Conservation (phyloP, 2,329 filamentous ascomycete species). For the Paraconiothyrium sp. region DNA sequence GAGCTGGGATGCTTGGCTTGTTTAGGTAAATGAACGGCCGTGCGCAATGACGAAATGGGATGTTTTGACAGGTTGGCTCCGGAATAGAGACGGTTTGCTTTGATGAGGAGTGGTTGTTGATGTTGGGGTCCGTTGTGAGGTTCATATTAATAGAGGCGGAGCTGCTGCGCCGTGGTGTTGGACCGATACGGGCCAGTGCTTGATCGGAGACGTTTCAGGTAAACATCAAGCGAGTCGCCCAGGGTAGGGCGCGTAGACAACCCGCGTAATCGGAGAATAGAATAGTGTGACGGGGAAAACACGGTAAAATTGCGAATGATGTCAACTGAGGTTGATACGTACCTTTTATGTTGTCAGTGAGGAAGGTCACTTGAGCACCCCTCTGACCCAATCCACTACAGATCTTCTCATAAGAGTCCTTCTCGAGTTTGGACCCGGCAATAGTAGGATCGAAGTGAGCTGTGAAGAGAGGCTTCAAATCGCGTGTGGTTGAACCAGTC, state of each 20-base stretch:
- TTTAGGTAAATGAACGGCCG: conserved; percentile 17
- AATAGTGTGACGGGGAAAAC: conserved; percentile 1
- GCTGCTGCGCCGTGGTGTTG: conserved; percentile 16
- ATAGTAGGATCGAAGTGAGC: conserved; percentile 78
- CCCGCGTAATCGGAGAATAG: conserved; percentile 8
- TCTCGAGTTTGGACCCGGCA: conserved; percentile 76
- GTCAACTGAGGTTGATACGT: conserved; percentile 24
- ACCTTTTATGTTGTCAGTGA: conserved; percentile 79
- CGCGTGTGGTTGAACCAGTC: conserved; percentile 50
- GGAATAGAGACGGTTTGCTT: background rate
- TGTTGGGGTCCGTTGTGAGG: conserved; percentile 16
- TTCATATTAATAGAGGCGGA: conserved; percentile 26
- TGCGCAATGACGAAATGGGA: conserved; percentile 14
- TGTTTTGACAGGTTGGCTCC: conserved; percentile 4
- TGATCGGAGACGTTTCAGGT: conserved; percentile 29
- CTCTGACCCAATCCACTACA: conserved; percentile 57
- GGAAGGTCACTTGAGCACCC: conserved; percentile 72
- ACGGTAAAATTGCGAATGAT: conserved; percentile 5
- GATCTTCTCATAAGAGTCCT: conserved; percentile 74
- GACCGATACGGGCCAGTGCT: conserved; percentile 17
- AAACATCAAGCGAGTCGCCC: conserved; percentile 17
- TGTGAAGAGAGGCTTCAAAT: conserved; percentile 49
- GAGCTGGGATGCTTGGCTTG: conserved; percentile 1
- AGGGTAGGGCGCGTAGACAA: conserved; percentile 7
- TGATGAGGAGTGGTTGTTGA: conserved; percentile 7